Base-by-base conservation (phyloP, 805 yeast species). In the Clavispora phyllophila region DNA sequence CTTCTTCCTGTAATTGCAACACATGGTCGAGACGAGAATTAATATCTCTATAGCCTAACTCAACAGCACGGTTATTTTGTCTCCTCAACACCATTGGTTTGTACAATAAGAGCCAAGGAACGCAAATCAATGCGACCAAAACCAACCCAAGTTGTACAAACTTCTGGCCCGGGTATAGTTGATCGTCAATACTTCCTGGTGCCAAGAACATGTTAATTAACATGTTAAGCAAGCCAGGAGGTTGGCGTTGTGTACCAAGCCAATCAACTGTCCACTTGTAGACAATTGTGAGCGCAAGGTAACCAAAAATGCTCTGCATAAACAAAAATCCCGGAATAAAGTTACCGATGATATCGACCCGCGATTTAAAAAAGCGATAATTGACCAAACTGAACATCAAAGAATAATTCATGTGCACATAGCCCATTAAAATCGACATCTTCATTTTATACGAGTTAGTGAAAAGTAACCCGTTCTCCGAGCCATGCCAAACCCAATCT, bases 401-500 rank as follows among this genome's bases (percentile, higher is more conserved):
- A 0, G 88, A 82, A 57, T 84, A 84, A 18, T 81, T 70, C 90
- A 84, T 84, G 59, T 84, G 90, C 36, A 75, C 65, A 57, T 78
- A 83, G 20, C 90, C 90, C 85, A 84, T 81, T 44, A 84, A 65
- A 46, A 84, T 79, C 1, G 89, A 83, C 44, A 84, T 63, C 53
- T 84, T 84, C 90, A 84, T 84, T 61, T 84, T 84, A 62, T 81
- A 82, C 0, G 89, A 83, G 57, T 84, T 84, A 24, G 85, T 69
- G 58, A 84, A 84, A 39, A 84, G 61, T 43, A 84, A 65, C 25
- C 78, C 81, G 56, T 83, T 84, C 46, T 84, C 90, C 25, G 88
- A 66, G n/a, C 88, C 88, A 57, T 84, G 90, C 90, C 90, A 84
- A 13, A 77, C 79, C 62, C 79, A 76, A 63, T 84, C 90, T 39